Percentiles rank a stretch among this genome's conserved stretches.
These are phyloP conservation scores for Chlorella ohadii DNA, from an alignment of 139 green algal species.

Conservation along the genomic window DNA sequence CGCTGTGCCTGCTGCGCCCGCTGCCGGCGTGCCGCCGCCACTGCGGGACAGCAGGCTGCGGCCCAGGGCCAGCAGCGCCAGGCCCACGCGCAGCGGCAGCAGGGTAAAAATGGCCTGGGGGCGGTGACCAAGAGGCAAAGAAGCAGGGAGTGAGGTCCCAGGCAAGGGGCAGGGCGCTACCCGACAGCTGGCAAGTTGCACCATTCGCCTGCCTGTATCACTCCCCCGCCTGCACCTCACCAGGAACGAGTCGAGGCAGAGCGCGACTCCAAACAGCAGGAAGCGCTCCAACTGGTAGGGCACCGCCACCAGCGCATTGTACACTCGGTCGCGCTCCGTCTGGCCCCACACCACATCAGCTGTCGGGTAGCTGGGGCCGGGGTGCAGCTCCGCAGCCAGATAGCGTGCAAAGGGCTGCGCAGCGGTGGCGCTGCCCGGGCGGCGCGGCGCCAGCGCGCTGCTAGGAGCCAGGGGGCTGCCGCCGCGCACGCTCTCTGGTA, in stretches of 20 bases:
- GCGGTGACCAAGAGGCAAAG: too few relatives aligned
- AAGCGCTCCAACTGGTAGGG: slow-evolving; percentile 91
- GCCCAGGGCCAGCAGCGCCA: slow-evolving; percentile 31
- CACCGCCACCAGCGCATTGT: slow-evolving; percentile 89
- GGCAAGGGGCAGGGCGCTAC: too few relatives aligned
- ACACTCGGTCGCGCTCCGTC: slow-evolving; percentile 82
- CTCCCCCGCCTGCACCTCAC: slow-evolving; percentile 29
- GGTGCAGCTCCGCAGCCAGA: slow-evolving; percentile 35
- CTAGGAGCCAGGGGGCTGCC: background rate
- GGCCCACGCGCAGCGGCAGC: slow-evolving; percentile 68
- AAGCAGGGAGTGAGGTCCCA: too few relatives aligned
- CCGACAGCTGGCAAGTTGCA: background rate
- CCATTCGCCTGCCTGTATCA: background rate
- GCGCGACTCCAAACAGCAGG: slow-evolving; percentile 73
- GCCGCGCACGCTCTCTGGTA: background rate
- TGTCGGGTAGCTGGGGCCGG: slow-evolving; percentile 51
- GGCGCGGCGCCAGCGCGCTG: background rate
- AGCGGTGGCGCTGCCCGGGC: background rate
- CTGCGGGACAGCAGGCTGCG: background rate
- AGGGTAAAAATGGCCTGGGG: slow-evolving; percentile 79
- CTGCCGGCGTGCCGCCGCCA: background rate
- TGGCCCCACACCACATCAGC: slow-evolving; percentile 79
- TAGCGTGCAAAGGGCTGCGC: slow-evolving; percentile 34
- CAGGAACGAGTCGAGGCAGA: slow-evolving; percentile 85
- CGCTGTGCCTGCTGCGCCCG: background rate